phyloP scores from a whole-genome alignment of 495 filamentous ascomycete species.

The Aspergillus sclerotiicarbonarius region DNA sequence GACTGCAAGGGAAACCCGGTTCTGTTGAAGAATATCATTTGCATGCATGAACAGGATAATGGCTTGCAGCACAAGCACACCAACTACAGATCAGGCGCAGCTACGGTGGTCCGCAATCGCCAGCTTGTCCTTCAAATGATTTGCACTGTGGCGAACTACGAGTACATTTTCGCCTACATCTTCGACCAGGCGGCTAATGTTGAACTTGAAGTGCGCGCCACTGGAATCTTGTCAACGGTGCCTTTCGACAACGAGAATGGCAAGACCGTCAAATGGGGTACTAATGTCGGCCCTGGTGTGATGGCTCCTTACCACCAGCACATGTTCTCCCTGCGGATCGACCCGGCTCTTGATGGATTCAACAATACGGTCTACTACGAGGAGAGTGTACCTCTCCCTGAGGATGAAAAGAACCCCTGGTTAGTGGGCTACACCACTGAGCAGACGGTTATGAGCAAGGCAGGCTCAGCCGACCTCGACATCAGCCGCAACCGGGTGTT shows the following conservation, averaged over 20 bases:
- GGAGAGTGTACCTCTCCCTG: constrained; percentile 70
- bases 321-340: constrained; percentile 84
- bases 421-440: constrained; percentile 70
- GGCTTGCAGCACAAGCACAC: constrained; percentile 67
- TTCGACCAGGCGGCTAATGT: constrained; percentile 85
- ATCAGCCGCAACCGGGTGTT: constrained; percentile 64
- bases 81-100: constrained; percentile 61
- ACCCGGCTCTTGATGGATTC: constrained; percentile 77
- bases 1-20: constrained; percentile 54
- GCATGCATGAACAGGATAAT: constrained; percentile 67
- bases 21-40: constrained; percentile 58
- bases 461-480: constrained; percentile 64
- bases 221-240: constrained; percentile 80
- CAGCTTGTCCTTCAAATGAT: constrained; percentile 72
- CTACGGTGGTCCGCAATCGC: constrained; percentile 58
- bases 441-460: constrained; percentile 58
- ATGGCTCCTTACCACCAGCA: constrained; percentile 82
- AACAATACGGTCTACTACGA: constrained; percentile 68
- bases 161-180: constrained; percentile 80
- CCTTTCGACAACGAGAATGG: constrained; percentile 62
- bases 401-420: constrained; percentile 73
- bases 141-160: constrained; percentile 78
- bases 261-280: constrained; percentile 72
- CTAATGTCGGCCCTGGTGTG: constrained; percentile 81
- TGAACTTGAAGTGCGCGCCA: constrained; percentile 77